Conservation (phyloP, 768 basidiomycete genomes). For the Cystofilobasidium ferigula region DNA sequence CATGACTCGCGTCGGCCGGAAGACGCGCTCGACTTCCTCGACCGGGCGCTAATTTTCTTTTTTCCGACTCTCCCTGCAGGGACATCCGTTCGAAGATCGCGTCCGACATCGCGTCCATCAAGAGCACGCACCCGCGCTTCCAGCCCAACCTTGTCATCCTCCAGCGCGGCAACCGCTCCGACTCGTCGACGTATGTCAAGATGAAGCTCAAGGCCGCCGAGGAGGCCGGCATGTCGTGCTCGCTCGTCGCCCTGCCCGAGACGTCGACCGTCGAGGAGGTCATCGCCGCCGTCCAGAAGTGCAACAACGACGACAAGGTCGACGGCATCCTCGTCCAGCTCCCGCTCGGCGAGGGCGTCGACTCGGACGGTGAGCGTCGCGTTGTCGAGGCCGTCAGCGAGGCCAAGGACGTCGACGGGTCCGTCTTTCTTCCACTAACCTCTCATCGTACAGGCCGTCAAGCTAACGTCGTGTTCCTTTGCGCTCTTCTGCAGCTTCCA, state of each 20-base stretch:
- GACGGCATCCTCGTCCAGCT: constrained; percentile 92
- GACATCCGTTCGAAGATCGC: constrained; percentile 67
- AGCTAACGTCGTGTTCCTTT: neutral
- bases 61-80: constrained; percentile 41
- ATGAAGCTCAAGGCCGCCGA: constrained; percentile 96
- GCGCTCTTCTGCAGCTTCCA: constrained; percentile 59
- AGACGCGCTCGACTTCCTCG: neutral
- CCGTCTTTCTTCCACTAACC: constrained; percentile 30
- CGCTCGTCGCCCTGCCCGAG: constrained; percentile 51
- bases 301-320: constrained; percentile 70
- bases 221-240: constrained; percentile 80
- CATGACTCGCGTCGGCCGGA: neutral
- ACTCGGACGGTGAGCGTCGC: constrained; percentile 66
- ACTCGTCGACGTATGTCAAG: constrained; percentile 83
- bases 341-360: constrained; percentile 74
- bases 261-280: constrained; percentile 58
- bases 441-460: neutral
- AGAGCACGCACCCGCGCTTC: constrained; percentile 70
- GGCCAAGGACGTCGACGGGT: constrained; percentile 96
- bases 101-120: constrained; percentile 54
- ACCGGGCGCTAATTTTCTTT: neutral
- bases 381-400: constrained; percentile 93
- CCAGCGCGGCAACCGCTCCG: constrained; percentile 83
- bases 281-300: constrained; percentile 60
- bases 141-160: constrained; percentile 81